Percentiles rank a stretch among this genome's conserved stretches.
Conservation (phyloP, 148 eudicot genomes). For the Tetragonia tetragonoides region DNA sequence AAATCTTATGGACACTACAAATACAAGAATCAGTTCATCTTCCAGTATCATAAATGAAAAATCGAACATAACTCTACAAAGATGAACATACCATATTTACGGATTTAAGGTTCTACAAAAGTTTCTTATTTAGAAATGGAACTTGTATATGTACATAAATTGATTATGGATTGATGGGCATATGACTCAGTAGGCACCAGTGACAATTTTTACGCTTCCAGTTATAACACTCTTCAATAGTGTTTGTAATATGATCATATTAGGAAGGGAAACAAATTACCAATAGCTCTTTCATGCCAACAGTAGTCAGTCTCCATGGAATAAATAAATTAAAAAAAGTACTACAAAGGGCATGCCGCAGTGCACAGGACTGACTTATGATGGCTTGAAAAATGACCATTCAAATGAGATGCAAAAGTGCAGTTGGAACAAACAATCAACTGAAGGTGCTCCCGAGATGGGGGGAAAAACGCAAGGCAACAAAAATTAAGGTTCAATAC, state of each 20-base stretch:
- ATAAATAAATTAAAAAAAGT: background rate
- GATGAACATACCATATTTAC: no score
- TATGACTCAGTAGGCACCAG: no score
- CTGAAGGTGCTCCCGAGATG: background rate
- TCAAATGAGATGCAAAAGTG: background rate
- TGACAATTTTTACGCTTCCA: background rate
- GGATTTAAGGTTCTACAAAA: no score
- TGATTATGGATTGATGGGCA: no score
- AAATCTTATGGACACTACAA: background rate
- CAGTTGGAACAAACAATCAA: conserved; percentile 1
- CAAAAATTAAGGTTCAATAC: background rate
- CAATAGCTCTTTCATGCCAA: background rate
- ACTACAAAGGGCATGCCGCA: background rate
- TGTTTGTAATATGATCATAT: background rate
- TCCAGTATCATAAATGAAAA: background rate
- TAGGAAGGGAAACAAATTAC: background rate
- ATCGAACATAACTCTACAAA: background rate
- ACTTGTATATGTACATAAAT: no score
- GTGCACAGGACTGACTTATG: background rate
- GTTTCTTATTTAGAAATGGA: no score
- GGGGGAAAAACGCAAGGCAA: background rate
- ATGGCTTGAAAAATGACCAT: background rate
- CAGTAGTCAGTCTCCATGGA: background rate
- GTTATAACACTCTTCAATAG: background rate
- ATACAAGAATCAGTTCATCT: background rate